Evolutionary conservation across 129 eudicot species (phyloP).

Genomic region (Flaveria bidentis): DNA sequence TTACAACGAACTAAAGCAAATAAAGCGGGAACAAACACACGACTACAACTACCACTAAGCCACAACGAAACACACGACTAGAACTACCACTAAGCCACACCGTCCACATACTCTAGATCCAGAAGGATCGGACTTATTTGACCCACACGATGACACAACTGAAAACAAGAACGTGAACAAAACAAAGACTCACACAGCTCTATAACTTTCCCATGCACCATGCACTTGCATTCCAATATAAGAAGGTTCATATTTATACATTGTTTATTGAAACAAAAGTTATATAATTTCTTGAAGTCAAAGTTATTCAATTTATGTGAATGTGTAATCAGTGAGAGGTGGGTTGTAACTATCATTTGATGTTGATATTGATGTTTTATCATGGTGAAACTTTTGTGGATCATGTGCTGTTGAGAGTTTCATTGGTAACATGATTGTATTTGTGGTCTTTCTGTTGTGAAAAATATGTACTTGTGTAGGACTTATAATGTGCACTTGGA

Average conservation of each 20-base stretch:
- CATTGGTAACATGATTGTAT: not conserved
- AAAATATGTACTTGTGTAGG: not conserved
- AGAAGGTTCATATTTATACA: not conserved
- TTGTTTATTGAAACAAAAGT: not conserved
- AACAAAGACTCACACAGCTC: no score
- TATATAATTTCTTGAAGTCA: not conserved
- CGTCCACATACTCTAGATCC: no score
- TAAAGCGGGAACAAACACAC: no score
- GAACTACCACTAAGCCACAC: no score
- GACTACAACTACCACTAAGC: no score
- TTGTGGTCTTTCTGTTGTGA: not conserved
- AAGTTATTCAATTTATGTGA: not conserved
- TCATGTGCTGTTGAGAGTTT: not conserved
- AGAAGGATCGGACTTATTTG: no score
- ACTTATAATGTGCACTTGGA: not conserved
- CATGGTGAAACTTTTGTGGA: not conserved
- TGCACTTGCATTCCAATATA: no score
- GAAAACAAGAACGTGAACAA: no score
- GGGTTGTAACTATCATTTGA: not conserved
- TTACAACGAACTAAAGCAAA: no score
- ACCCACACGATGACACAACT: no score
- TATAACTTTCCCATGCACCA: no score
- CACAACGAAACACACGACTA: no score
- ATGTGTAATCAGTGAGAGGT: not conserved
- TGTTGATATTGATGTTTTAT: not conserved